phyloP scores from a whole-genome alignment of 768 basidiomycete species.

The Tylopilus vinaceipallidus region DNA sequence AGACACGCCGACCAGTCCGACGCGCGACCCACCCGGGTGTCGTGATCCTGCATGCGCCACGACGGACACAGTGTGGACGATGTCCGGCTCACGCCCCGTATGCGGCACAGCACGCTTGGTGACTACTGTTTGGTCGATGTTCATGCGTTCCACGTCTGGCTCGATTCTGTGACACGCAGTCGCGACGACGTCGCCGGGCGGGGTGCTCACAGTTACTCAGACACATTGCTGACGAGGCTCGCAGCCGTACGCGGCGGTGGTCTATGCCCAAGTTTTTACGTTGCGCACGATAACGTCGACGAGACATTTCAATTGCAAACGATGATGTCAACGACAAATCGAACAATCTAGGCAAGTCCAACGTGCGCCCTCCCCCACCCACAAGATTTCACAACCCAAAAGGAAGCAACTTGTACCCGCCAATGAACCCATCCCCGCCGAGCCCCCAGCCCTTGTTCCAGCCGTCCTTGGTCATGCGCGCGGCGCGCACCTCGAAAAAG shows the following conservation, averaged over 20 bases:
- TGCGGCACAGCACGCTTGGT: constrained; percentile 57
- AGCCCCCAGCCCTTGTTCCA: constrained; percentile 33
- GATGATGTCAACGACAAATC: too few species aligned
- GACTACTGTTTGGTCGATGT: constrained; percentile 42
- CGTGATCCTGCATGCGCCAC: constrained; percentile 39
- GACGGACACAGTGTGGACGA: constrained; percentile 60
- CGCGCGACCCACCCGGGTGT: constrained; percentile 31
- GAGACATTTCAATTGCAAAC: background rate
- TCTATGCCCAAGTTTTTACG: too few species aligned
- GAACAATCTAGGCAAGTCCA: too few species aligned
- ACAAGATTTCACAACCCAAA: constrained; percentile 23
- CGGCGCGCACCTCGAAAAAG: constrained; percentile 34
- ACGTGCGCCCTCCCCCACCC: background rate
- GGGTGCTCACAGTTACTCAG: constrained; percentile 38
- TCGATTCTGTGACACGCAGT: constrained; percentile 35
- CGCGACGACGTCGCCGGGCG: background rate
- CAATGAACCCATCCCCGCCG: constrained; percentile 32
- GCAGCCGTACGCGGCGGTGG: constrained; percentile 39
- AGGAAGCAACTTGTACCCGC: constrained; percentile 29
- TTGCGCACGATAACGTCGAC: background rate
- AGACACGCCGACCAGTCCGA: background rate
- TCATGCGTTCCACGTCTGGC: constrained; percentile 45
- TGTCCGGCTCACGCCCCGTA: constrained; percentile 53
- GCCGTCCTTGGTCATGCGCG: constrained; percentile 16
- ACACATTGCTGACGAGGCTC: constrained; percentile 55